phyloP scores from a whole-genome alignment of 768 basidiomycete species.

The Boletus reticuloceps region DNA sequence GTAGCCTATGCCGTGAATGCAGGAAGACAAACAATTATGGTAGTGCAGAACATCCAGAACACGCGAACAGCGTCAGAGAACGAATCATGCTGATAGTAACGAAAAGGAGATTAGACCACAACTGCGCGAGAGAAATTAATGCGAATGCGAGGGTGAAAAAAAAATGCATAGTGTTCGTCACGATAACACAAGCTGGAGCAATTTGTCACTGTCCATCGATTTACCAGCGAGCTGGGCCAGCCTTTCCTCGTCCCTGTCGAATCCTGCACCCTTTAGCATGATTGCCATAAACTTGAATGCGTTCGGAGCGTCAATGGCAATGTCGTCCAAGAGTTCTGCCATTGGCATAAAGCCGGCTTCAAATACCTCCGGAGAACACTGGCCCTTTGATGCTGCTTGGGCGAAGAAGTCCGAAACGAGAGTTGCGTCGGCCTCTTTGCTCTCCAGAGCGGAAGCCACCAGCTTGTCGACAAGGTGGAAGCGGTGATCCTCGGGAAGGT shows the following conservation, averaged over 20 bases:
- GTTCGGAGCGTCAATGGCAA: constrained; percentile 87
- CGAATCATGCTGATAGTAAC: constrained; percentile 13
- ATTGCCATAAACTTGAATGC: constrained; percentile 74
- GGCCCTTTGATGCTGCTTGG: constrained; percentile 55
- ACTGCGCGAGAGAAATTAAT: constrained; percentile 13
- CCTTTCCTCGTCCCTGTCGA: constrained; percentile 57
- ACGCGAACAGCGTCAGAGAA: constrained; percentile 25
- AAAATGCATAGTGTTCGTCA: constrained; percentile 19
- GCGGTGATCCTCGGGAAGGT: constrained; percentile 64
- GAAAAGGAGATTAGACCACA: constrained; percentile 4
- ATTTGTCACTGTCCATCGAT: constrained; percentile 56
- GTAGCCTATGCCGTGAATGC: constrained; percentile 23
- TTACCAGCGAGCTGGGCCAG: constrained; percentile 57
- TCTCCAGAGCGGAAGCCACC: constrained; percentile 69
- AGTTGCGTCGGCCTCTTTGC: constrained; percentile 77
- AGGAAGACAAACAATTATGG: constrained; percentile 16
- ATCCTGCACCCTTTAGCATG: constrained; percentile 66
- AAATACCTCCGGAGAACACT: constrained; percentile 59
- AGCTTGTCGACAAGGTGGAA: constrained; percentile 71
- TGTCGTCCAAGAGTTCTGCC: constrained; percentile 81
- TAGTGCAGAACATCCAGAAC: constrained; percentile 18
- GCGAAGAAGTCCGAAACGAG: constrained; percentile 76
- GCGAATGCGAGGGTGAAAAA: constrained; percentile 7
- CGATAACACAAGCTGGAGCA: constrained; percentile 56
- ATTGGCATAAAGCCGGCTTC: constrained; percentile 70